These are phyloP conservation scores for Neurospora sp. DNA, from an alignment of 495 filamentous ascomycete species.

Conservation along the genomic window DNA sequence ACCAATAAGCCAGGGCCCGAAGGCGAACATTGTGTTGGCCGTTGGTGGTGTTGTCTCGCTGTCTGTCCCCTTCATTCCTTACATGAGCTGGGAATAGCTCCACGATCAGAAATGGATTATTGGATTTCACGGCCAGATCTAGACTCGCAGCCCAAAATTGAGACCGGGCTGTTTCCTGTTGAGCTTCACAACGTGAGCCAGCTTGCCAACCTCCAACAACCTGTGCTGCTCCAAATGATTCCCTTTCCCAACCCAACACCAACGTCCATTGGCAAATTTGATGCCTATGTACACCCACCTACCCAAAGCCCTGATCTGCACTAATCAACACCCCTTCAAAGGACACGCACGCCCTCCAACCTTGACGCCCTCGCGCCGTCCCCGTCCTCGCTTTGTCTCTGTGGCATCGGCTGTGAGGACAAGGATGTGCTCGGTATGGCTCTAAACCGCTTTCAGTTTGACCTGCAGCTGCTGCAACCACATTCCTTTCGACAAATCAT, in stretches of 20 bases:
- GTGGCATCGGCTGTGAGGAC: not conserved
- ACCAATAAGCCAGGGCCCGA: not conserved
- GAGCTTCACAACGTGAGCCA: not conserved
- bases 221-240: not conserved
- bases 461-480: not conserved
- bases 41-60: not conserved
- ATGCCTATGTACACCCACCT: not conserved
- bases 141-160: not conserved
- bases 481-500: not conserved
- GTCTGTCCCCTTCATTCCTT: not conserved
- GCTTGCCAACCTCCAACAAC: not conserved
- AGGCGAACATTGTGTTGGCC: not conserved
- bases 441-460: not conserved
- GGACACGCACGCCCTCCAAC: not conserved
- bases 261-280: not conserved
- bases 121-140: not conserved
- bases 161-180: not conserved
- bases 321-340: not conserved
- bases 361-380: not conserved
- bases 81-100: not conserved
- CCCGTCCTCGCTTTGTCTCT: not conserved
- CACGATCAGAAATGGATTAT: not conserved
- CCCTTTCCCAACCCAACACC: not conserved
- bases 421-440: not conserved
- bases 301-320: not conserved